phyloP scores from a whole-genome alignment of 1,139 yeast species.

The Barnettozyma hawaiiensis region DNA sequence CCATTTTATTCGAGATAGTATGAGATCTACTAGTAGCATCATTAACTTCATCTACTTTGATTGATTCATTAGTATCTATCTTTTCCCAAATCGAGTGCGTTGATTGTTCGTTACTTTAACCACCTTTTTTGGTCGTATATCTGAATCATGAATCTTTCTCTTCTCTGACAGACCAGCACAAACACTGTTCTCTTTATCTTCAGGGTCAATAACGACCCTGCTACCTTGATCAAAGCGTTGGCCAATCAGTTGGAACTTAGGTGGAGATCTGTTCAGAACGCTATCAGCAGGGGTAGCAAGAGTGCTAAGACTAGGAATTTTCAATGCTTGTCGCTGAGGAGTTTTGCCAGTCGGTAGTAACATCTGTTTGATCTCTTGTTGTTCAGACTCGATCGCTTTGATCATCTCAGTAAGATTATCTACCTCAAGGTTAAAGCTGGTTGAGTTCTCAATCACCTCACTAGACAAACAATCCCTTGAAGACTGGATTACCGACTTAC shows the following conservation, averaged over 20 bases:
- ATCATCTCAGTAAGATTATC: slow-evolving; percentile 20
- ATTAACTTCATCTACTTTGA: neutral
- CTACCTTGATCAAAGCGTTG: slow-evolving; percentile 18
- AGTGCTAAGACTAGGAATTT: slow-evolving; percentile 12
- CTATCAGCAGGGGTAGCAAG: neutral
- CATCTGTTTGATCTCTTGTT: slow-evolving; percentile 20
- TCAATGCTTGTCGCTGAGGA: slow-evolving; percentile 22
- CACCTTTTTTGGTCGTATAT: slow-evolving; percentile 4
- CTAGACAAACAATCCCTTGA: slow-evolving; percentile 2
- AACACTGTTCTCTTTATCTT: slow-evolving; percentile 8
- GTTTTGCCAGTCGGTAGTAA: slow-evolving; percentile 27
- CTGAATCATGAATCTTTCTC: slow-evolving; percentile 1
- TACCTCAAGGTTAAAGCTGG: slow-evolving; percentile 13
- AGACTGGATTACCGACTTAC: slow-evolving; percentile 3
- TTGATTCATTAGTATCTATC: neutral
- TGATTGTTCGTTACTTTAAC: neutral
- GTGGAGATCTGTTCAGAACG: slow-evolving; percentile 17
- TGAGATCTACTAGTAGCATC: neutral
- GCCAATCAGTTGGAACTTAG: slow-evolving; percentile 25
- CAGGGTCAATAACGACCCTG: neutral
- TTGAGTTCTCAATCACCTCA: slow-evolving; percentile 13
- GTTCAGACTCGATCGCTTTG: slow-evolving; percentile 23
- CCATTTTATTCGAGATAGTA: neutral
- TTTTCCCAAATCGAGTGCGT: neutral
- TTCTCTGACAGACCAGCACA: neutral